Base-by-base conservation (phyloP, 2,329 filamentous ascomycete genomes). In the Xylariaceae sp. region DNA sequence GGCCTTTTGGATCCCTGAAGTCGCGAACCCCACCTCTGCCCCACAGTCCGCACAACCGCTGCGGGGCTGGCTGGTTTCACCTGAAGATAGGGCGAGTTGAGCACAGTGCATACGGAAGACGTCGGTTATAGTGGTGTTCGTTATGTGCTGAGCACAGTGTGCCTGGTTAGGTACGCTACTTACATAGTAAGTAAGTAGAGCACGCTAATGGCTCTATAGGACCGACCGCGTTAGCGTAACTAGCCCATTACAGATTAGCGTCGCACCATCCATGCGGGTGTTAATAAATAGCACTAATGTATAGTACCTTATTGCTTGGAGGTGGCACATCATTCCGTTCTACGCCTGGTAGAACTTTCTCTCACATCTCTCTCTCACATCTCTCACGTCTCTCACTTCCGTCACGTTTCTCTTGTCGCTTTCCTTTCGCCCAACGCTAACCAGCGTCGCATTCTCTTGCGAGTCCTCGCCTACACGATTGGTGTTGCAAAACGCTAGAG, bases 291-390 rank as follows among this genome's bases (percentile, higher is more conserved):
- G 35, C 35, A 7, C 35, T 37, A 37, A 9, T 37, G 3, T 9
- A 11, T 11, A 37, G 35, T 37, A 11, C 35, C 35, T 37, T 37
- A 37, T 37, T 37, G 12, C 31, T 32, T 40, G 8, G 19, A 40
- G 35, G 35, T 37, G 32, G 50, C 50, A 50, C 50, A 55, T 57
- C 55, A 58, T 51, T 51, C 49, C 50, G 49, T 56, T 44, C 49
- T 51, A 50, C 50, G 48, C 54, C 41, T 50, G 51, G 50, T 54
- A 37, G 45, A 51, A 45, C 54, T 42, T 46, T 53, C 19, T 54
- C 52, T 45, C 47, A 35, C 50, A 27, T 34, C 32, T 34, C 32
- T 34, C 43, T 44, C 19, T 19, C 19, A 19, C 19, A 19, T 31
- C 27, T 39, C 40, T 8, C 19, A 19, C 48, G 19, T 42, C 49